Evolutionary conservation across 768 basidiomycete species (phyloP), one percentile per base, ranked within the genome.

Genomic region (Lactarius tabidus): DNA sequence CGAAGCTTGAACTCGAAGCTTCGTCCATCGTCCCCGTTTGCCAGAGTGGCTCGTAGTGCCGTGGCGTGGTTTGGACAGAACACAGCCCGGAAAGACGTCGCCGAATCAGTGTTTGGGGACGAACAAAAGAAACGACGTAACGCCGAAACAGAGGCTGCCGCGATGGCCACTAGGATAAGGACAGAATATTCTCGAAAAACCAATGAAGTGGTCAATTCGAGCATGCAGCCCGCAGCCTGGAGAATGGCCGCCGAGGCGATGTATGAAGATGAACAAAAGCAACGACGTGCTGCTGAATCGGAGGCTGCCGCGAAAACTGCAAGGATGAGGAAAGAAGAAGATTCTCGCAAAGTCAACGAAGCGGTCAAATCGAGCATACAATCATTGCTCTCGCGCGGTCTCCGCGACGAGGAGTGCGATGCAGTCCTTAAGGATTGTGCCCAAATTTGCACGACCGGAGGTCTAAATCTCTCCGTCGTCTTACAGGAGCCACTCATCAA

Each of bases 401-500:
- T 78, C 39, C 74, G 70, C 23, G 69, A 73, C 28, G 63, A 69
- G n/a, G 59, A 57, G 26, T 43, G 76, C 77, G 0, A 66, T 74
- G 4, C 64, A 72, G 80, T 88, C 39, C 79, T 91, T 8, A 79
- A 81, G 51, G 84, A 82, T 67, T 91, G 89, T 70, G 78, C 79
- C 3, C 83, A 84, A 26, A 85, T 85, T 0, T 90, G 89, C 69
- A 68, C 72, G 17, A 71, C 77, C 0, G 77, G 84, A 41, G 75
- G 74, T 20, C 65, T 90, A 0, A 79, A 83, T 1, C 75, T 90
- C 48, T 79, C 85, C 0, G 64, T 76, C 0, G 70, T 90, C 14
- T 74, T 90, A 1, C 89, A 89, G 70, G 84, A 89, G 56, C 80
- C 74, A 31, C 82, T 77, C 6, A 83, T 90, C 36, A 89, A 89